Base-by-base conservation (phyloP, 2,329 filamentous ascomycete genomes). In the Ceratocystis alfenasii region DNA sequence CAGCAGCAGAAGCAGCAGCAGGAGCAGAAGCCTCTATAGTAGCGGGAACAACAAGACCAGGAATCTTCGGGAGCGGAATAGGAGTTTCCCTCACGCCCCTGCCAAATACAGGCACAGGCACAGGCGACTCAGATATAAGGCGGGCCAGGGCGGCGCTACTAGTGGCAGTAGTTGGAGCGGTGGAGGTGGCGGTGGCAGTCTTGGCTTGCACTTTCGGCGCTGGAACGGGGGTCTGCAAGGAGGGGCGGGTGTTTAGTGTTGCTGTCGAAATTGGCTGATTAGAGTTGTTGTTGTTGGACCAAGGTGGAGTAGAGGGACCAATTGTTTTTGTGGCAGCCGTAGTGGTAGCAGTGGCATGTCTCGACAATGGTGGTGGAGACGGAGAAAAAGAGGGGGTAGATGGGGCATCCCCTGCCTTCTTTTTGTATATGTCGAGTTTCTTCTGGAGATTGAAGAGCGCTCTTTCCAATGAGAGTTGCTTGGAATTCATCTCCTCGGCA, bases 211-310 rank as follows among this genome's bases (percentile, higher is more conserved):
- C 46, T 50, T 17, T 50, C 7, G 61, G 61, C 20, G 20, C 61
- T 33, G 61, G 61, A 7, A 63, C 46, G 61, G 61, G 61, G 5
- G 45, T 63, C 45, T 63, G 25, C 41, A 33, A 48, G 46, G 61
- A 48, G 28, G 25, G 61, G 20, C 61, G 17, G 45, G 22, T 46
- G 41, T 46, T 50, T 63, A 63, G 25, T 63, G 45, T 8, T 45
- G 44, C 61, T 63, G 61, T 63, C 44, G 61, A 63, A 30, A 36
- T 17, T 48, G 25, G 41, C 46, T 63, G 36, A 48, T 63, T 63
- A 63, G 61, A 63, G 25, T 28, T 48, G 61, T 6, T 46, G 61
- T 12, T 50, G 44, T 48, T 48, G 61, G 61, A 63, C 46, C 6
- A 36, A 20, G 61, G 30, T 17, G 61, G 30, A 63, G 12, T 46